Evolutionary conservation across 768 basidiomycete genomes (phyloP), one percentile per base, ranked within the genome.

Genomic region (Lentinula boryana): DNA sequence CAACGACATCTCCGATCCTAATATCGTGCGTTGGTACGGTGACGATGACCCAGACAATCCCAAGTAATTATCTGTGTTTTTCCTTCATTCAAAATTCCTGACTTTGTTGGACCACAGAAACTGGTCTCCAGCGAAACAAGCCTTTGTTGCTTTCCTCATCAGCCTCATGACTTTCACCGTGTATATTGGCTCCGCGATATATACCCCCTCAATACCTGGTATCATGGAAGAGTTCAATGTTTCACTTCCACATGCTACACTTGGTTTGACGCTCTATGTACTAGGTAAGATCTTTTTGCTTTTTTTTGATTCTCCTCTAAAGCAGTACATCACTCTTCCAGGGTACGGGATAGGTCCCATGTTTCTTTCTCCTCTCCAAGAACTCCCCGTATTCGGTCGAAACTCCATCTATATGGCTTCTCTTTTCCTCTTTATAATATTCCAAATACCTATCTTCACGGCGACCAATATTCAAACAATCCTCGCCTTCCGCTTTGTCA

Each of bases 141-240:
- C 65, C 23, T 71, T 73, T 56, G 70, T 74, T 12, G 68, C 72
- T 31, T 70, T 69, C 55, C 66, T 67, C 48, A 72, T 74, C 31
- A 70, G 71, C 51, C 63, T 75, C 44, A 61, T 75, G 52, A 74
- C 73, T 1, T 70, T 73, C 57, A 65, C 67, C 44, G 67, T 75
- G 38, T 75, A 74, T 62, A 70, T 75, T 61, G 74, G 73, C 54
- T 71, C 73, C 4, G 69, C 69, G 7, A 73, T 75, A 43, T 74
- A 71, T 62, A 68, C 71, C 1, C 65, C 73, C 9, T 70, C 69
- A 6, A 70, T 72, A 32, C 66, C 68, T 1, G 66, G 61, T 9
- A 54, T 60, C 16, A 60, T 54, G 60, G 60, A 54, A 16, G 50
- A 60, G 16, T 54, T 60, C 52, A 41, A 43, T 16, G 48, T 60